Base-by-base conservation (phyloP, 2,329 filamentous ascomycete species). In the Aureobasidium sp. region DNA sequence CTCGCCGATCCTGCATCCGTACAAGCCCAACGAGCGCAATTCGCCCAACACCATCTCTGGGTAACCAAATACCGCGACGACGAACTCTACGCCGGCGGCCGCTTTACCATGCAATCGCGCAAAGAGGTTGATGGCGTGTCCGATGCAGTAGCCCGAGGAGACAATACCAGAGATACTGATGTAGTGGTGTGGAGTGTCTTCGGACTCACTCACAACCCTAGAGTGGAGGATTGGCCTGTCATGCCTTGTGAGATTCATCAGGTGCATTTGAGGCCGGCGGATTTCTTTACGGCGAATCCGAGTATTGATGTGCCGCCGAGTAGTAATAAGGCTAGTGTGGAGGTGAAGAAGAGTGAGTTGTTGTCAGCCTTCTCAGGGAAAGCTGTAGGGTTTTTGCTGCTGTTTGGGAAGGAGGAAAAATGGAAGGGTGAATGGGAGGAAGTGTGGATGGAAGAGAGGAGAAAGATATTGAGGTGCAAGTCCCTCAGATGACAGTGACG, bases 201-300 rank as follows among this genome's bases (percentile, higher is more conserved):
- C 69, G 78, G 78, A 0, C 65, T 80, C 58, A 81, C 79, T 29
- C 79, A 82, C 64, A 81, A 81, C 61, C 79, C 79, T 9, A 66
- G 79, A n/a, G 71, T 76, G 1, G 79, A 81, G 66, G 79, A 81
- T 64, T 81, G 76, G 75, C 79, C 79, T 3, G 77, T 81, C 27
- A 77, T 78, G 72, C 79, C 79, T 0, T 71, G 74, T 2, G 79
- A 81, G 64, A 78, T 78, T 41, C 75, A 79, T 64, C 74, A 77
- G 64, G 65, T 82, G 5, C 72, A 77, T 30, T 71, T 82, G 59
- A 75, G 77, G 44, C 80, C 81, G 0, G 73, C 76, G 11, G 80
- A 83, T 65, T 83, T 83, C 74, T 83, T 83, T 64, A 75, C 74
- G 1, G 74, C 70, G 32, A 83, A 83, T 54, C 81, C 81, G 0